Percentiles rank a stretch among this genome's conserved stretches.
phyloP scores from a whole-genome alignment of 2,329 filamentous ascomycete species.

The Curvularia eragrostidis region DNA sequence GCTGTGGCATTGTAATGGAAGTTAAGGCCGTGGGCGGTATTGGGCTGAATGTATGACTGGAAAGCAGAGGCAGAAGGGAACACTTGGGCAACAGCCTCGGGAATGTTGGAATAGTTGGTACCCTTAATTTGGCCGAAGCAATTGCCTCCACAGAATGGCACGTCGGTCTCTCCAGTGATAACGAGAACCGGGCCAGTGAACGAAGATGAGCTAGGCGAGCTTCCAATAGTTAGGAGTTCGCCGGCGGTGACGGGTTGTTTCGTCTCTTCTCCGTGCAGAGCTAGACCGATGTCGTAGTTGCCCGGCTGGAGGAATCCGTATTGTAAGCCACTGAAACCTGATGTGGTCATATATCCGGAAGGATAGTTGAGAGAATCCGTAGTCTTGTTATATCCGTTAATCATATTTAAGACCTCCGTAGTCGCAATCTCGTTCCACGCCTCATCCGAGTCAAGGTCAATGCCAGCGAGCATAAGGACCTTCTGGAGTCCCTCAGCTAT shows the following conservation, averaged over 20 bases:
- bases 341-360: slow-evolving; percentile 62
- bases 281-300: slow-evolving; percentile 62
- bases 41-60: slow-evolving; percentile 61
- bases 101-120: slow-evolving; percentile 52
- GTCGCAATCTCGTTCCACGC: slow-evolving; percentile 39
- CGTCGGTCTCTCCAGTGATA: slow-evolving; percentile 60
- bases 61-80: slow-evolving; percentile 60
- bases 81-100: slow-evolving; percentile 50
- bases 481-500: slow-evolving; percentile 28
- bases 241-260: slow-evolving; percentile 66
- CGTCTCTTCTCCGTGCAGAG: slow-evolving; percentile 54
- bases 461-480: slow-evolving; percentile 23
- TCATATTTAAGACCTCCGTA: slow-evolving; percentile 40
- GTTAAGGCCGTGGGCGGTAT: slow-evolving; percentile 58
- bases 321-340: slow-evolving; percentile 58
- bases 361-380: slow-evolving; percentile 39
- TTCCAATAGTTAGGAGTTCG: slow-evolving; percentile 64
- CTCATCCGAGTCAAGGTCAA: slow-evolving; percentile 25
- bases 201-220: slow-evolving; percentile 40
- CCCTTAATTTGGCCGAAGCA: slow-evolving; percentile 55
- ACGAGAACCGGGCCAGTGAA: slow-evolving; percentile 65
- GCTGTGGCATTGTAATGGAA: slow-evolving; percentile 53
- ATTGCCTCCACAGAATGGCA: slow-evolving; percentile 69
- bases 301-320: slow-evolving; percentile 58
- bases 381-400: slow-evolving; percentile 42